Base-by-base conservation (phyloP, 208 protist genomes). In the Acanthamoeba healyi region DNA sequence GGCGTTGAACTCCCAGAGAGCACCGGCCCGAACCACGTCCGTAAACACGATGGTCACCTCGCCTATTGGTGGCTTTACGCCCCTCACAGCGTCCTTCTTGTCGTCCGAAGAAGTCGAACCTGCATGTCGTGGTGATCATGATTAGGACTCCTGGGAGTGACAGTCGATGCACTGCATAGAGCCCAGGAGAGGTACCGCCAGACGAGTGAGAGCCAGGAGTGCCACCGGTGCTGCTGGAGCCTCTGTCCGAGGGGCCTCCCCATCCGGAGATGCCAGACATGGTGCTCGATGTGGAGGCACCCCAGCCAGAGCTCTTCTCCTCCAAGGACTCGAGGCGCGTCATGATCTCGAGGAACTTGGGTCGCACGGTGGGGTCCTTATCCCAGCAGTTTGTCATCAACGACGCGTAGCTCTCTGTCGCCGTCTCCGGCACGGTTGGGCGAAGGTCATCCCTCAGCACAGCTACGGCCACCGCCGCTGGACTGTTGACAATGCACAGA, bases 1-100 rank as follows among this genome's bases (percentile, higher is more conserved):
- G 10, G 82, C 26, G 51, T 90, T 46, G 34, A 44, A 40, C 54
- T 90, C 82, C 82, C 82, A 90, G 29, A 90, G 82, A 4, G 82
- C n/a, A 7, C 46, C 82, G 7, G 82, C 82, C 3, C 82, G 34
- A 0, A 17, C 14, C 10, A 90, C 32, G 82, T 90, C 82, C 0
- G n/a, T 42, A 26, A 90, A 90, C 19, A 90, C 51, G 54, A 90
- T 90, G 6, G 82, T 63, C 6, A 90, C 14, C 32, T 90, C 51
- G 54, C 82, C 44, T 22, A 34, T 29, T 9, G 44, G 44, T 1
- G 42, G n/a, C 9, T 9, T 7, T 9, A 36, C 17, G 54, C 54
- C 61, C 7, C 61, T 36, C 61, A 12, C 29, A 6, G 61, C 61
- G 29, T 36, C n/a, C n/a, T 6, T 12, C n/a, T 6, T 12, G 26